phyloP scores from a whole-genome alignment of 2,329 filamentous ascomycete genomes.

The Mollisia scopiformis region DNA sequence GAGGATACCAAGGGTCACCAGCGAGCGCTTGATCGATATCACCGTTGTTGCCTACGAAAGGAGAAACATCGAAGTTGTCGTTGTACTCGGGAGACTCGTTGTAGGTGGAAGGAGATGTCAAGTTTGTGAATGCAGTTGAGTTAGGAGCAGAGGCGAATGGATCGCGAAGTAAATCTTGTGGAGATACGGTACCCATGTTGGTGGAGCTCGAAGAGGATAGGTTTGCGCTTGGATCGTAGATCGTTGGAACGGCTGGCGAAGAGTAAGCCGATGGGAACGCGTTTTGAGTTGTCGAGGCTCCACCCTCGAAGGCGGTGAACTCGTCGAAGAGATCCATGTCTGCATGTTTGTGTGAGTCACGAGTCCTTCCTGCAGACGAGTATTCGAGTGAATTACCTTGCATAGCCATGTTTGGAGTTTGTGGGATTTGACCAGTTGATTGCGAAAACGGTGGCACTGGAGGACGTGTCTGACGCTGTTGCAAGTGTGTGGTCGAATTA shows the following conservation, averaged over 20 bases:
- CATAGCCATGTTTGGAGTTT: slow-evolving; percentile 54
- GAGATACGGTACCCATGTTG: slow-evolving; percentile 76
- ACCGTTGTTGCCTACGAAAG: slow-evolving; percentile 68
- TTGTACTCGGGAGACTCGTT: slow-evolving; percentile 75
- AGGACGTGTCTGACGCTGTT: slow-evolving; percentile 59
- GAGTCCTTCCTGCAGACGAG: slow-evolving; percentile 21
- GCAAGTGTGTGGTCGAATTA: slow-evolving; percentile 60
- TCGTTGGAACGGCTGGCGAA: slow-evolving; percentile 41
- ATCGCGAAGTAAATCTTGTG: slow-evolving; percentile 76
- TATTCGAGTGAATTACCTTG: slow-evolving; percentile 50
- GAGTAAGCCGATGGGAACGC: slow-evolving; percentile 33
- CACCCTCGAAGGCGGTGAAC: slow-evolving; percentile 56
- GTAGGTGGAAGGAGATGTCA: slow-evolving; percentile 83
- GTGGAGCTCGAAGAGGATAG: slow-evolving; percentile 46
- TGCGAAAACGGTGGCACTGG: slow-evolving; percentile 74
- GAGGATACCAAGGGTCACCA: slow-evolving; percentile 68
- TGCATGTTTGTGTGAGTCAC: slow-evolving; percentile 40
- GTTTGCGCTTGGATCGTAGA: slow-evolving; percentile 52
- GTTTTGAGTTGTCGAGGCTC: slow-evolving; percentile 33
- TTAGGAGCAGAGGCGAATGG: slow-evolving; percentile 76
- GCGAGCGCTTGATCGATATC: slow-evolving; percentile 45
- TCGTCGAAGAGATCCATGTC: slow-evolving; percentile 60
- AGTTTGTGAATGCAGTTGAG: slow-evolving; percentile 77
- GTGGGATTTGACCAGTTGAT: slow-evolving; percentile 54
- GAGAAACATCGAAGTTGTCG: slow-evolving; percentile 77